Evolutionary conservation across 2,329 filamentous ascomycete genomes (phyloP).

Genomic region (Chalaropsis thielavioides): DNA sequence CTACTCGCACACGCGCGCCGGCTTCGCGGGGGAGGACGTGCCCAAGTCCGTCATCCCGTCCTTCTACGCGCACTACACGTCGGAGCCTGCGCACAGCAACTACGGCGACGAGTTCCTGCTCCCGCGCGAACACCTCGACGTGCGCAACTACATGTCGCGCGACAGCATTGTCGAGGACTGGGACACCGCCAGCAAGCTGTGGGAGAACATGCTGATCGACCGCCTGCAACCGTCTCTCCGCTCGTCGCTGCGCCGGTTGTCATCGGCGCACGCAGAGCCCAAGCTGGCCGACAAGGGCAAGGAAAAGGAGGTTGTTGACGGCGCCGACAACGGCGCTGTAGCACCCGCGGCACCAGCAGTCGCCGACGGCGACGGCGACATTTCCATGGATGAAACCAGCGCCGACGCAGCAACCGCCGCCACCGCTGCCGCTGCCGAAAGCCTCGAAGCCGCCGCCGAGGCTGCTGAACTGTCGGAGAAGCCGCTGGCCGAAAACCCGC

Average conservation of each 20-base stretch:
- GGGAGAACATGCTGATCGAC: conserved; percentile 85
- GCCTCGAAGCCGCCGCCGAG: conserved; percentile 18
- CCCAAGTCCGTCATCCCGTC: conserved; percentile 88
- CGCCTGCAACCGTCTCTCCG: conserved; percentile 65
- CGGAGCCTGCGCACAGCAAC: conserved; percentile 39
- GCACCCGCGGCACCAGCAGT: not conserved
- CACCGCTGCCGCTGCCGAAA: conserved; percentile 16
- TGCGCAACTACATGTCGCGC: conserved; percentile 80
- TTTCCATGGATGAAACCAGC: conserved; percentile 38
- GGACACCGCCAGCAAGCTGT: conserved; percentile 78
- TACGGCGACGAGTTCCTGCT: conserved; percentile 88
- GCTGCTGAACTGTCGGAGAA: conserved; percentile 46
- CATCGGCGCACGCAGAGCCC: conserved; percentile 35
- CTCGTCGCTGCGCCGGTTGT: conserved; percentile 44
- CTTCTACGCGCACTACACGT: conserved; percentile 55
- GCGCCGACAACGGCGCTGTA: conserved; percentile 45
- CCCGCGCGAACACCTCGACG: conserved; percentile 60
- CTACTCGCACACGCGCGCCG: conserved; percentile 78
- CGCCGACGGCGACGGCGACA: conserved; percentile 47
- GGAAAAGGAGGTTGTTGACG: conserved; percentile 29
- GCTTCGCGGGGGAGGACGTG: conserved; percentile 93
- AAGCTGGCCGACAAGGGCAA: conserved; percentile 51
- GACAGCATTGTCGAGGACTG: conserved; percentile 92
- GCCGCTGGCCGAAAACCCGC: conserved; percentile 71
- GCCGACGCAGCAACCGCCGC: conserved; percentile 7